Percentiles rank a stretch among this genome's conserved stretches.
Conservation (phyloP, 768 basidiomycete genomes). For the Naganishia onofrii region DNA sequence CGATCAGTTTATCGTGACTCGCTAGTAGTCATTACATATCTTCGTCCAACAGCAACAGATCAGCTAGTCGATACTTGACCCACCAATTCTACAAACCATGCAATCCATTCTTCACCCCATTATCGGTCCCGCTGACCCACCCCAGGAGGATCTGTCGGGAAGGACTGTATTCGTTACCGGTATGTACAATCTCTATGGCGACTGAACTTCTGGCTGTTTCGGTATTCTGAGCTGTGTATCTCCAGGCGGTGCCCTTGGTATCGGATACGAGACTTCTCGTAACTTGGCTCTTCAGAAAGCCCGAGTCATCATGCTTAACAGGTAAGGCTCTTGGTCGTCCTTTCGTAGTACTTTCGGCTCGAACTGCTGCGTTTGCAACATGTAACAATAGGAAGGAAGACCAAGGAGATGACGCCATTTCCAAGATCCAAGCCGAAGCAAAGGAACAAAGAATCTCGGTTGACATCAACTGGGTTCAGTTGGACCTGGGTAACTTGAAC, state of each 20-base stretch:
- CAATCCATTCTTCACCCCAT: constrained; percentile 42
- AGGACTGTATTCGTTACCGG: constrained; percentile 14
- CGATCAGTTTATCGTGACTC: no score
- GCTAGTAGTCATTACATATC: no score
- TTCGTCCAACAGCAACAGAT: background rate
- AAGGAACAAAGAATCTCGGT: constrained; percentile 35
- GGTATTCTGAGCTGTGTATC: background rate
- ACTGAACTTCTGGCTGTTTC: background rate
- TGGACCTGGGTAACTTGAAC: constrained; percentile 43
- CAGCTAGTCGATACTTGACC: background rate
- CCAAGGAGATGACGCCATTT: constrained; percentile 46
- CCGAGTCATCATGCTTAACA: constrained; percentile 44
- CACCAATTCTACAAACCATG: constrained; percentile 33
- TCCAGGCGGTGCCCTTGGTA: constrained; percentile 36
- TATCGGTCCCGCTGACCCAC: constrained; percentile 43
- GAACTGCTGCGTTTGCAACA: no score
- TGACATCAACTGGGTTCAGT: constrained; percentile 39
- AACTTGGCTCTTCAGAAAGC: constrained; percentile 40
- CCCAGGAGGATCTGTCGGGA: constrained; percentile 38
- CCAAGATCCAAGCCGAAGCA: constrained; percentile 37
- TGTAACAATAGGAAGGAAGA: constrained; percentile 48
- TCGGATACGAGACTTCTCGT: constrained; percentile 41
- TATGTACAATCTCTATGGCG: background rate
- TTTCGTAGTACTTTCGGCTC: no score
- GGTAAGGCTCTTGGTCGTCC: background rate